Evolutionary conservation across 148 eudicot species (phyloP).

Genomic region (Euryodendron excelsum): DNA sequence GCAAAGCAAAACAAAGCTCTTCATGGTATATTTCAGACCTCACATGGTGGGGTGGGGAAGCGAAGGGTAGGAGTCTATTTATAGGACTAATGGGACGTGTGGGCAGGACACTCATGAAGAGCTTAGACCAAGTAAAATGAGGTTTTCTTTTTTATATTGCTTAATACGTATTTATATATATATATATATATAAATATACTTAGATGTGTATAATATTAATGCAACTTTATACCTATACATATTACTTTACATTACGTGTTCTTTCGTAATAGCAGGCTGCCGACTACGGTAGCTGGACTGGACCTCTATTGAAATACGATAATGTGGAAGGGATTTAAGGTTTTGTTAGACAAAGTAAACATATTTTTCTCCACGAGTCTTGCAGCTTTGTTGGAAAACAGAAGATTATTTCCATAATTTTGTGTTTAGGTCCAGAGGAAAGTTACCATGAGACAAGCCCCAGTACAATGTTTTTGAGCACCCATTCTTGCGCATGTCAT

Average conservation of each 20-base stretch:
- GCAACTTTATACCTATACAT: not conserved
- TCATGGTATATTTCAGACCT: not conserved
- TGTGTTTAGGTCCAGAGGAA: not conserved
- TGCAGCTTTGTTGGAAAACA: not conserved
- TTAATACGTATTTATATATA: too few relatives aligned
- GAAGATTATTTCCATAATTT: too few relatives aligned
- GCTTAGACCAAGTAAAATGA: conserved; percentile 12
- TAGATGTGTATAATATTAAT: too few relatives aligned
- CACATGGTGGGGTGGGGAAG: conserved; percentile 9
- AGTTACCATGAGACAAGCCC: not conserved
- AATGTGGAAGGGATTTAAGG: not conserved
- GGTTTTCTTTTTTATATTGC: too few relatives aligned
- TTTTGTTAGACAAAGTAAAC: not conserved
- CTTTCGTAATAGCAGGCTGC: too few relatives aligned
- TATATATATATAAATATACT: too few relatives aligned
- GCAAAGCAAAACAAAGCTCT: not conserved
- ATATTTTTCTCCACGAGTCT: not conserved
- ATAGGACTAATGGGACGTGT: conserved; percentile 20
- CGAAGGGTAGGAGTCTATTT: conserved; percentile 21
- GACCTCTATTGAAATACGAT: not conserved
- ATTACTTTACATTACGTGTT: too few relatives aligned
- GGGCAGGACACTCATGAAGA: not conserved
- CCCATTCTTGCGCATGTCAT: not conserved
- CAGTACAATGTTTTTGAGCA: too few relatives aligned
- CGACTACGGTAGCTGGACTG: not conserved